Evolutionary conservation across 192 early-diverging fungal species (phyloP).

Genomic region (Coemansia sp.): DNA sequence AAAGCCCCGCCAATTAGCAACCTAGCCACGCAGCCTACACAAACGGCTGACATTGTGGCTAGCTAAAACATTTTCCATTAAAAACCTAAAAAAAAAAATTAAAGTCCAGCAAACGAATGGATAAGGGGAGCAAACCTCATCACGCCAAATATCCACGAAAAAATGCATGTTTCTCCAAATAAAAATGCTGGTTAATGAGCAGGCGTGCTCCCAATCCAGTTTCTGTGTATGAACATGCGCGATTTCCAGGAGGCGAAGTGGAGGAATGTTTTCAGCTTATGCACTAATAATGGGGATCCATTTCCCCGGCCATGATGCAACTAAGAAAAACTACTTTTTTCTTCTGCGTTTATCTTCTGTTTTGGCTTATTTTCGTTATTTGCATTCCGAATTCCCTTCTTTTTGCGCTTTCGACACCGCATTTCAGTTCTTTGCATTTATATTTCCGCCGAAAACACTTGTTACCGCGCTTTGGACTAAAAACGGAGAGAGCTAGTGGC

Average conservation of each 20-base stretch:
- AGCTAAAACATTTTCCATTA: too few relatives aligned
- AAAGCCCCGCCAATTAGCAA: too few relatives aligned
- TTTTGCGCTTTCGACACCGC: slow-evolving; percentile 1
- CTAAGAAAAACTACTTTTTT: slow-evolving; percentile 1
- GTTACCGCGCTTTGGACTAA: too few relatives aligned
- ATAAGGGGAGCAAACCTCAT: too few relatives aligned
- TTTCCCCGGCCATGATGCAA: slow-evolving; percentile 5
- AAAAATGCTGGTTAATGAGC: slow-evolving; percentile 2
- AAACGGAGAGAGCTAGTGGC: too few relatives aligned
- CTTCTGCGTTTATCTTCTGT: slow-evolving; percentile 10
- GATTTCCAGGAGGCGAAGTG: not conserved
- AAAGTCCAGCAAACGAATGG: too few relatives aligned
- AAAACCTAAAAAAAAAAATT: too few relatives aligned
- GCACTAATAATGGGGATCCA: not conserved
- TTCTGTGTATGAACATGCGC: not conserved
- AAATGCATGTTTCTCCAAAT: not conserved
- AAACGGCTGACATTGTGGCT: too few relatives aligned
- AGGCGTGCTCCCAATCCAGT: not conserved
- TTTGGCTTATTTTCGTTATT: slow-evolving; percentile 5
- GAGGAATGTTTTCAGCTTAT: not conserved
- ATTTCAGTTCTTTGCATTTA: slow-evolving; percentile 4
- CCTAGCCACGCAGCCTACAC: too few relatives aligned
- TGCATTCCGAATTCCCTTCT: slow-evolving; percentile 7
- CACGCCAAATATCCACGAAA: too few relatives aligned
- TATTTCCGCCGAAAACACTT: too few relatives aligned